Conservation (phyloP, 164 flowering plant species). For the Aristolochia fimbriata region DNA sequence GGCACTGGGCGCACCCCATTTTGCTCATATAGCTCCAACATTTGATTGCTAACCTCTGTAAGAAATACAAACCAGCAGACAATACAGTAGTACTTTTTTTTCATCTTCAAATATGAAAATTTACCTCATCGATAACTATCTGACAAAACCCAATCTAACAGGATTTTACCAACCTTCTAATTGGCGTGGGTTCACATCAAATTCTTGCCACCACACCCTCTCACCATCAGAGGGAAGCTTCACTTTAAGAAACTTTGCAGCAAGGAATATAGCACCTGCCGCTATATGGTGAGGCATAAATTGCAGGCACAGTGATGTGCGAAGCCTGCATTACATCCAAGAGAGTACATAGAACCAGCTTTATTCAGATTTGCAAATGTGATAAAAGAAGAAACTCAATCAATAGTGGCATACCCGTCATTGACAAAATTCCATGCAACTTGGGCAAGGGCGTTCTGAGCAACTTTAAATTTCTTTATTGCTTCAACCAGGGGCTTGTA, state of each 20-base stretch:
- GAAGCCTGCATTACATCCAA: constrained; percentile 43
- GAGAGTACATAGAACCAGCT: neutral
- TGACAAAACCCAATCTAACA: neutral
- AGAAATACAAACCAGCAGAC: constrained; percentile 4
- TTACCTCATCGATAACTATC: neutral
- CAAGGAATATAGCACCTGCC: constrained; percentile 89
- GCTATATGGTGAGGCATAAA: constrained; percentile 83
- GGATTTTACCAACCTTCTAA: constrained; percentile 54
- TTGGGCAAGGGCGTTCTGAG: constrained; percentile 66
- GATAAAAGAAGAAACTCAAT: constrained; percentile 1
- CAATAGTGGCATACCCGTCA: constrained; percentile 52
- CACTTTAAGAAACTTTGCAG: constrained; percentile 81
- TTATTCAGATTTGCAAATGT: neutral
- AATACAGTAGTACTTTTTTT: neutral
- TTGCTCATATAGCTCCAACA: constrained; percentile 92
- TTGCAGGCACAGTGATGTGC: constrained; percentile 83
- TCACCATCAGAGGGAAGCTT: constrained; percentile 82
- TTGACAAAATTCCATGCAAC: constrained; percentile 89
- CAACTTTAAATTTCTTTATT: constrained; percentile 76
- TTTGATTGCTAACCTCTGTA: constrained; percentile 96
- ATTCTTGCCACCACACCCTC: constrained; percentile 92
- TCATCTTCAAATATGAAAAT: neutral
- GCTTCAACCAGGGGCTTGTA: constrained; percentile 80
- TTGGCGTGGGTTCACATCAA: constrained; percentile 81
- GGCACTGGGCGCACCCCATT: constrained; percentile 23